Evolutionary conservation across 495 filamentous ascomycete species (phyloP).

Genomic region (Hypoxylon fuscum): DNA sequence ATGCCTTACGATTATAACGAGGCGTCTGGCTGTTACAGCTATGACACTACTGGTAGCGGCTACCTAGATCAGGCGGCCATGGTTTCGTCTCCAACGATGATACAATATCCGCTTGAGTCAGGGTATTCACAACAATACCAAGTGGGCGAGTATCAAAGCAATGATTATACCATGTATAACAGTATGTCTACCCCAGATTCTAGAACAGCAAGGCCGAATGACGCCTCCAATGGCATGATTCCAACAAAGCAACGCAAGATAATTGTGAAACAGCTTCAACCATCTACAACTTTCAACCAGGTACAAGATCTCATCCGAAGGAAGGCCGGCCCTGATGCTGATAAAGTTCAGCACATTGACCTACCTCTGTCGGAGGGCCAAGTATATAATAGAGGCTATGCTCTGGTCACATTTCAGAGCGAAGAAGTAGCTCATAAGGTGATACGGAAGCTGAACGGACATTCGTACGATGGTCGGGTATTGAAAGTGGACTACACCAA

Average conservation of each 20-base stretch:
- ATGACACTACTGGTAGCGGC: slow-evolving; percentile 18
- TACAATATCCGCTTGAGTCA: slow-evolving; percentile 26
- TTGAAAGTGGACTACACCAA: slow-evolving; percentile 40
- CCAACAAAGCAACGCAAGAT: slow-evolving; percentile 40
- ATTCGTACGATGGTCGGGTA: slow-evolving; percentile 38
- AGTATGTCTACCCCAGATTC: slow-evolving; percentile 15
- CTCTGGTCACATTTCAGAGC: slow-evolving; percentile 37
- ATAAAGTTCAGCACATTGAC: slow-evolving; percentile 43
- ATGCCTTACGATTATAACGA: slow-evolving; percentile 35
- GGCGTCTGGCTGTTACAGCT: slow-evolving; percentile 18
- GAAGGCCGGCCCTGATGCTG: slow-evolving; percentile 39
- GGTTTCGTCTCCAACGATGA: slow-evolving; percentile 34
- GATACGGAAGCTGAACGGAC: slow-evolving; percentile 38
- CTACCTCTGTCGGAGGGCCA: slow-evolving; percentile 37
- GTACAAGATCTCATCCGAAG: slow-evolving; percentile 43
- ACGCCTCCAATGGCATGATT: slow-evolving; percentile 23
- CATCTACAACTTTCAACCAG: slow-evolving; percentile 37
- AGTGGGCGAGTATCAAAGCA: slow-evolving; percentile 30
- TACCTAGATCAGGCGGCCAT: slow-evolving; percentile 27
- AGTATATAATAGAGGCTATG: slow-evolving; percentile 40
- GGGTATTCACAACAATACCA: slow-evolving; percentile 32
- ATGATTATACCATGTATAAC: slow-evolving; percentile 25
- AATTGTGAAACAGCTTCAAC: slow-evolving; percentile 44
- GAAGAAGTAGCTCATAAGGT: slow-evolving; percentile 41
- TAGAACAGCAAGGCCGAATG: neutral